Base-by-base conservation (phyloP, 805 yeast species). In the Saccharomycopsis sp. region DNA sequence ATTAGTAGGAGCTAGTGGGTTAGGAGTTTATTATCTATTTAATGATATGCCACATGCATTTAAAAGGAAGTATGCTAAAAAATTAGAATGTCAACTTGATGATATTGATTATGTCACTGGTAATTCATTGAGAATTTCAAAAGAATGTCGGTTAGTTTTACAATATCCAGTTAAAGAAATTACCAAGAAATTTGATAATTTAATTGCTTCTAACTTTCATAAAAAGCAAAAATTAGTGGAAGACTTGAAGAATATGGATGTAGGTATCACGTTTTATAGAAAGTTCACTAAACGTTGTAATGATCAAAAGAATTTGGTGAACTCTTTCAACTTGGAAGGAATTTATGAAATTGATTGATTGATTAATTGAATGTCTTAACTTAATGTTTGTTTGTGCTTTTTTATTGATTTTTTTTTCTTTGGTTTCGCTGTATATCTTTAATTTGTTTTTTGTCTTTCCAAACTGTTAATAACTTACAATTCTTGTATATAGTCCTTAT, bases 21-120 rank as follows among this genome's bases (percentile, higher is more conserved):
- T 74, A 12, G 67, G 80, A 0, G 61, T 72, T 0, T 73, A 75
- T 31, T 86, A 83, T 52, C 56, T 87, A 42, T 62, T 86, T 15
- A 66, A 69, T 44, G 97, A 92, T 57, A 74, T 94, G 12, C 96
- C 96, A 2, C 74, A 80, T 51, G 95, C 96, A 0, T 75, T 85
- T 51, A 94, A 95, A 15, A 67, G 86, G 49, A 87, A 87, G 43
- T 70, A 86, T 44, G 86, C 92, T 0, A 66, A 69, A 36, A 85
- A 82, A 58, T 72, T 89, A 49, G 72, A 71, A 47, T 54, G 54
- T 5, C 81, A 79, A 52, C 64, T 92, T 26, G 66, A 66, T 31
- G 72, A 70, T 13, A 59, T 76, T 50, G 96, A 88, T 45, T 92
- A 87, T 52, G 76, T 83, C 10, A 92, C 82, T 50, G 52, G 66